Percentiles rank a stretch among this genome's conserved stretches.
Evolutionary conservation across 495 filamentous ascomycete species (phyloP).

Genomic region (Daldinia concentrica): DNA sequence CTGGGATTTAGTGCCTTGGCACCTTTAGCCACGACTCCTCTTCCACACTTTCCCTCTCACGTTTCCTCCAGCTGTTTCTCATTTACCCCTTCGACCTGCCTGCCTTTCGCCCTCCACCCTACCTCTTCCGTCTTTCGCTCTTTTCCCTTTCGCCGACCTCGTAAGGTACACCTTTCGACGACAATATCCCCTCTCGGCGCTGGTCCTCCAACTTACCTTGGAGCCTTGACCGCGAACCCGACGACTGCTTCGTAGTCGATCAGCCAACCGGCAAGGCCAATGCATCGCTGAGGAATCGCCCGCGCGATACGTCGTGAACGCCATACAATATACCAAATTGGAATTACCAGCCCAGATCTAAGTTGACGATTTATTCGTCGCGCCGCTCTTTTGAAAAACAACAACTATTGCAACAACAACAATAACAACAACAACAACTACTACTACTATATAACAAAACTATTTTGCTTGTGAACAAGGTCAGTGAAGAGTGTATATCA

Average conservation of each 20-base stretch:
- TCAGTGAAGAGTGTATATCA: slow-evolving; percentile 13
- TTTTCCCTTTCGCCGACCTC: slow-evolving; percentile 43
- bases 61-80: slow-evolving; percentile 44
- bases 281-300: slow-evolving; percentile 43
- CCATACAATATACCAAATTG: slow-evolving; percentile 24
- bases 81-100: slow-evolving; percentile 43
- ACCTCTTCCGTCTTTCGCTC: slow-evolving; percentile 40
- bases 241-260: slow-evolving; percentile 37
- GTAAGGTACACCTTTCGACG: slow-evolving; percentile 43
- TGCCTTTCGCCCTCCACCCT: slow-evolving; percentile 32
- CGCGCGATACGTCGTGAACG: slow-evolving; percentile 43
- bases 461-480: slow-evolving; percentile 40
- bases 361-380: slow-evolving; percentile 45
- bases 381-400: slow-evolving; percentile 42
- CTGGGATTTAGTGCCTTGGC: slow-evolving; percentile 43
- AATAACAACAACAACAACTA: neutral
- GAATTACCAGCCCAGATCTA: slow-evolving; percentile 29
- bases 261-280: slow-evolving; percentile 34
- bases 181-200: slow-evolving; percentile 35
- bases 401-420: neutral
- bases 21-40: slow-evolving; percentile 33
- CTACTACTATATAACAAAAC: slow-evolving; percentile 9
- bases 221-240: slow-evolving; percentile 28
- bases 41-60: slow-evolving; percentile 40
- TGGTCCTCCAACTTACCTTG: slow-evolving; percentile 27